Percentiles rank a stretch among this genome's conserved stretches.
Evolutionary conservation across 148 eudicot species (phyloP).

Genomic region (Silene conica): DNA sequence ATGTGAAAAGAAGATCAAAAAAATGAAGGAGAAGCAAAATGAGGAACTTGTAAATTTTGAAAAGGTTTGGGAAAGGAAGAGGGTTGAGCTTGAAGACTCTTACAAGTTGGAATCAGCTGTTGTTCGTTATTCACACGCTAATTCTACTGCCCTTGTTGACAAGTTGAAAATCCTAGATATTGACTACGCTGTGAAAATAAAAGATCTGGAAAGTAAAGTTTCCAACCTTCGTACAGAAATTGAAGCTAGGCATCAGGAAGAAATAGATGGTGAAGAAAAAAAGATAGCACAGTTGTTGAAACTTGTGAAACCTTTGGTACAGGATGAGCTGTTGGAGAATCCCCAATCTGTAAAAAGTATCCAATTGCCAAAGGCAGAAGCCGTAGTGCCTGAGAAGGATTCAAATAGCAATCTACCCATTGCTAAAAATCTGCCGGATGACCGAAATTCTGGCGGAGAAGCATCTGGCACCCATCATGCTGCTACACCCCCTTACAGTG

Average conservation of each 20-base stretch:
- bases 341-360: slow-evolving; percentile 18
- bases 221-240: slow-evolving; percentile 36
- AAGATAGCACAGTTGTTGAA: slow-evolving; percentile 36
- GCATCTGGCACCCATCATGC: neutral
- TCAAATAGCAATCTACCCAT: slow-evolving; percentile 21
- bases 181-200: slow-evolving; percentile 32
- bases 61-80: slow-evolving; percentile 36
- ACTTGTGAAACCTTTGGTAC: slow-evolving; percentile 24
- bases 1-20: slow-evolving; percentile 34
- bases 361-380: slow-evolving; percentile 20
- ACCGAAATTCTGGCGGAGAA: slow-evolving; percentile 13
- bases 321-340: slow-evolving; percentile 15
- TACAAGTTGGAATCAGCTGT: slow-evolving; percentile 35
- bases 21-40: slow-evolving; percentile 38
- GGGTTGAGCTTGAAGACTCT: slow-evolving; percentile 32
- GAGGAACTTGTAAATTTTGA: slow-evolving; percentile 42
- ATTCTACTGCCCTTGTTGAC: slow-evolving; percentile 29
- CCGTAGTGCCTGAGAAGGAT: neutral
- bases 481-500: neutral
- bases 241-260: slow-evolving; percentile 42
- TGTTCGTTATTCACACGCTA: slow-evolving; percentile 33
- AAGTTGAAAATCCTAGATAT: slow-evolving; percentile 39
- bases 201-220: slow-evolving; percentile 36
- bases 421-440: slow-evolving; percentile 10
- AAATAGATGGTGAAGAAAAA: slow-evolving; percentile 31